These are phyloP conservation scores for Pilasporangium apinafurcum DNA, from an alignment of 352 stramenopile genomes.

Conservation along the genomic window DNA sequence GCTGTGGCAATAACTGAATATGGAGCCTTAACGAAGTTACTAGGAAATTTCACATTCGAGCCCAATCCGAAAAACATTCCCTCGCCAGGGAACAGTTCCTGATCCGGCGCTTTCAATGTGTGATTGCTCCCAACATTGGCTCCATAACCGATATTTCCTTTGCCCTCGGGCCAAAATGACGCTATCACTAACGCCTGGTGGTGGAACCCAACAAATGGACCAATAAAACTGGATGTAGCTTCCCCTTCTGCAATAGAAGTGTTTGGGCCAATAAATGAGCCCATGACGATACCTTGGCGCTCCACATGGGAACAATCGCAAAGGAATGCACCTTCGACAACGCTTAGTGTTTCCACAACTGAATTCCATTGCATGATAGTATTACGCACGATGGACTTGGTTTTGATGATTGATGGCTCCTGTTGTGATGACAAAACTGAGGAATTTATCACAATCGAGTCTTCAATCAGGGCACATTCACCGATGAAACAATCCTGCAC, in stretches of 20 bases:
- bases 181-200: conserved; percentile 92
- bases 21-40: conserved; percentile 86
- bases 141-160: conserved; percentile 92
- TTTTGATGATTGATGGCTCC: conserved; percentile 33
- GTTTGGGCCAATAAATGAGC: conserved; percentile 83
- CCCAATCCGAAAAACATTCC: conserved; percentile 94
- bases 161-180: conserved; percentile 87
- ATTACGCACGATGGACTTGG: conserved; percentile 60
- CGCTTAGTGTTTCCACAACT: conserved; percentile 53
- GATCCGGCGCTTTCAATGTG: conserved; percentile 87
- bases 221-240: conserved; percentile 87
- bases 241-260: conserved; percentile 86
- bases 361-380: conserved; percentile 70
- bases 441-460: conserved; percentile 46
- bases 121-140: conserved; percentile 97
- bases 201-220: conserved; percentile 93
- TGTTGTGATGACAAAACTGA: conserved; percentile 60
- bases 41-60: conserved; percentile 93
- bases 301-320: conserved; percentile 75
- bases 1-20: conserved; percentile 95
- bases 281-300: conserved; percentile 80
- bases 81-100: conserved; percentile 91
- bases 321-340: conserved; percentile 64
- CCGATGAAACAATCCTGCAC: conserved; percentile 71
- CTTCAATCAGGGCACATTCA: conserved; percentile 37